Evolutionary conservation across 495 filamentous ascomycete species (phyloP).

Genomic region (Alectoria sarmentosa): DNA sequence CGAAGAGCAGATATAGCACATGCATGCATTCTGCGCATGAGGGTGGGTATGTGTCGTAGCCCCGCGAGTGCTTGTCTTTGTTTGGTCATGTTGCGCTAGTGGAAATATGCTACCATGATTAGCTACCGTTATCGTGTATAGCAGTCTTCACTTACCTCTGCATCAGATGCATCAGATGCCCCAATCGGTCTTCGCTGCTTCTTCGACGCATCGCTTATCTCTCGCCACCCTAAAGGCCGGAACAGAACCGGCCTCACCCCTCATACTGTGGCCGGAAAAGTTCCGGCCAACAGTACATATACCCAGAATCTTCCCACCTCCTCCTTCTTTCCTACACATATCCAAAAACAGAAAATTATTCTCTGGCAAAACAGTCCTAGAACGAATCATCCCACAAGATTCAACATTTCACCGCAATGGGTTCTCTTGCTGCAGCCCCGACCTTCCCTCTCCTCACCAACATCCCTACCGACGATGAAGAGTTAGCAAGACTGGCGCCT

Average conservation of each 20-base stretch:
- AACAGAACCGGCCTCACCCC: conserved; percentile 19
- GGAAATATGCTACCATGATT: neutral
- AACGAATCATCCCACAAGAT: neutral
- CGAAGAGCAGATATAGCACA: neutral
- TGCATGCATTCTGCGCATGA: neutral
- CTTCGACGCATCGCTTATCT: neutral
- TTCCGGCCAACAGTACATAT: conserved; percentile 17
- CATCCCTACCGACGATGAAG: conserved; percentile 1
- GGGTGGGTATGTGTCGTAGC: too few relatives aligned
- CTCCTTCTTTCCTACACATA: conserved; percentile 5
- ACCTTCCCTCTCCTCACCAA: conserved; percentile 7
- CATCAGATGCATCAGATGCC: neutral
- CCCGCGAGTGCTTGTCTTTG: neutral
- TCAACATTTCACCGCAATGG: neutral
- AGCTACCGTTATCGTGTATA: neutral
- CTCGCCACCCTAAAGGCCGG: conserved; percentile 13
- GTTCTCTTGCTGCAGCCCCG: neutral
- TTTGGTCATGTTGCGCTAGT: neutral
- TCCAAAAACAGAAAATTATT: too few relatives aligned
- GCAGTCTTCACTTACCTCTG: neutral
- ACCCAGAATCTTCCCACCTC: neutral
- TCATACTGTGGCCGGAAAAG: conserved; percentile 14
- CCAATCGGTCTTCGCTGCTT: neutral
- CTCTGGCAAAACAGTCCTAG: neutral
- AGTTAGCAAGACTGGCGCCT: conserved; percentile 38